Evolutionary conservation across 176 grass and related monocot species (phyloP).

Genomic region (Rhynchospora breviuscula): DNA sequence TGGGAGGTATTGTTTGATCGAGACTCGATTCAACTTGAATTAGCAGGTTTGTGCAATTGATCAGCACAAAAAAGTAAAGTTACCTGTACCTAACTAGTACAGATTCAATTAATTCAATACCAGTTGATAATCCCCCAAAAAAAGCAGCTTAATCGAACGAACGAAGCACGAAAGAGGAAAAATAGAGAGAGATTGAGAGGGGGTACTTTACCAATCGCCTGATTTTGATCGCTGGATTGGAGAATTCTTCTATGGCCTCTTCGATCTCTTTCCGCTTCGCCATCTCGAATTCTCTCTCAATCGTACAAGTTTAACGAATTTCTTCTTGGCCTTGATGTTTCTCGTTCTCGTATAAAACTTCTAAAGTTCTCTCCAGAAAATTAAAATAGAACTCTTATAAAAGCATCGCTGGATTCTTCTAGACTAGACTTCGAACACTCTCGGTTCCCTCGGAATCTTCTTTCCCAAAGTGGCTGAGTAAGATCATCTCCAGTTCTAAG

Average conservation of each 20-base stretch:
- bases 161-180: not conserved
- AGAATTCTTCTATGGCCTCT: slow-evolving; percentile 8
- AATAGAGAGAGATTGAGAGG: not conserved
- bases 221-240: not conserved
- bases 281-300: not conserved
- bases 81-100: not conserved
- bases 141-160: not conserved
- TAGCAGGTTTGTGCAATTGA: not conserved
- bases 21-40: not conserved
- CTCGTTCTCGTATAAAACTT: not conserved
- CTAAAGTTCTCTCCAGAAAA: not conserved
- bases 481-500: no score
- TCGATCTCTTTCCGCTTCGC: slow-evolving; percentile 22
- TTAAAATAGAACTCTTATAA: no score
- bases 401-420: no score
- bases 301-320: not conserved
- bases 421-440: no score
- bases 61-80: not conserved
- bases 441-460: no score
- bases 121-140: not conserved
- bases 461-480: no score
- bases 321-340: not conserved
- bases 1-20: not conserved
- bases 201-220: slow-evolving; percentile 17
- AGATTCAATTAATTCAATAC: not conserved